Conservation (phyloP, 257 asterid genomes). For the Solanum chiquidenum region DNA sequence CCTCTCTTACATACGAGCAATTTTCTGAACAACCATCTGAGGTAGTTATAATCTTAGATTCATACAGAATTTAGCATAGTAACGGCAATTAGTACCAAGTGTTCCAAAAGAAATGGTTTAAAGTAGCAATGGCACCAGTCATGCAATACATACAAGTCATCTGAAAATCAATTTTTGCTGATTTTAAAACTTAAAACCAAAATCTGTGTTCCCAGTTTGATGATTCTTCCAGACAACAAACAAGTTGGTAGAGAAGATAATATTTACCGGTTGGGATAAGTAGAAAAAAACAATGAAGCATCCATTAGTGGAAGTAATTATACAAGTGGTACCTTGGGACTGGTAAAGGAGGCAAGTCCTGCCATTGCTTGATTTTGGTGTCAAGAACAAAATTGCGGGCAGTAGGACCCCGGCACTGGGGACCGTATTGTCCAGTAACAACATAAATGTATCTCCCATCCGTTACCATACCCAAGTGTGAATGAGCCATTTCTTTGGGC, state of each 20-base stretch:
- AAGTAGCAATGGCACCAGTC: background rate
- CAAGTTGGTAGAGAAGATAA: background rate
- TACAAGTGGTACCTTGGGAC: constrained; percentile 47
- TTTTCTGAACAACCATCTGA: background rate
- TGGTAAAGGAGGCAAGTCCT: constrained; percentile 62
- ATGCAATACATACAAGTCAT: background rate
- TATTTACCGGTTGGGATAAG: background rate
- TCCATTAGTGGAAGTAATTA: background rate
- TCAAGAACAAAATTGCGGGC: constrained; percentile 72
- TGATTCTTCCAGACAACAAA: background rate
- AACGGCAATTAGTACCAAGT: background rate
- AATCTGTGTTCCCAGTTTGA: background rate
- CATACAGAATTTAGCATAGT: background rate
- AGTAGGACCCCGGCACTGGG: constrained; percentile 96
- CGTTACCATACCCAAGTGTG: constrained; percentile 94
- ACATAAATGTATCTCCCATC: constrained; percentile 86
- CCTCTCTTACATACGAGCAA: background rate
- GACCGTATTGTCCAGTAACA: constrained; percentile 87
- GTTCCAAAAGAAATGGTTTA: background rate
- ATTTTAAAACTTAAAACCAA: background rate
- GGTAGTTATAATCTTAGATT: background rate
- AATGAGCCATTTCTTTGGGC: constrained; percentile 99
- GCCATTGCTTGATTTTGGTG: constrained; percentile 66
- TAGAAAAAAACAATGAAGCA: background rate
- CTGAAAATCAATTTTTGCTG: background rate